A percentile compares a stretch with the other conserved stretches of the same genome.
phyloP scores from a whole-genome alignment of 768 basidiomycete species.

The Paxillus involutus region DNA sequence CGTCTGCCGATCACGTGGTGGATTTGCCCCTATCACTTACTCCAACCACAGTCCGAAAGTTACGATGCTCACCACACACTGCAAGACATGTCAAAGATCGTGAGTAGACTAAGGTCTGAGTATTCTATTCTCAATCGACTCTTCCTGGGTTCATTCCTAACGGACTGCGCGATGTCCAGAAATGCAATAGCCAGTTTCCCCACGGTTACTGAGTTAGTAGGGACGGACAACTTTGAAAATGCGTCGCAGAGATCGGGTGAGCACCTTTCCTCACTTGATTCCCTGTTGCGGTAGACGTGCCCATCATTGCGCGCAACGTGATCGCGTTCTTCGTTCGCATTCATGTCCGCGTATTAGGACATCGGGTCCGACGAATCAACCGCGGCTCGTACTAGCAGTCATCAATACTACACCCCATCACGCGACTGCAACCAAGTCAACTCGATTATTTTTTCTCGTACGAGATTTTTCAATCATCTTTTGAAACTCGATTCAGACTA shows the following conservation, averaged over 20 bases:
- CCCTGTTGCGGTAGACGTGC: background rate
- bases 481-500: constrained; percentile 26
- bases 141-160: constrained; percentile 57
- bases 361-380: no score
- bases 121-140: constrained; percentile 27
- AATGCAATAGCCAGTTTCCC: constrained; percentile 26
- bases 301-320: background rate
- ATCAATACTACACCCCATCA: no score
- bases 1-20: constrained; percentile 21
- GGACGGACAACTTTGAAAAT: background rate
- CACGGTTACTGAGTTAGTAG: background rate
- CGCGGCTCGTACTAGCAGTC: no score
- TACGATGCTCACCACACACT: constrained; percentile 63
- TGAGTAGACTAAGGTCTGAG: constrained; percentile 81
- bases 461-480: background rate
- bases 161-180: constrained; percentile 38
- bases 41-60: constrained; percentile 44
- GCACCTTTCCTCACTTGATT: background rate
- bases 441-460: background rate
- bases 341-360: no score
- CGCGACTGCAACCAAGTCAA: no score
- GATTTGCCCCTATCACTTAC: background rate
- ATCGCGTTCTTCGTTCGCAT: no score
- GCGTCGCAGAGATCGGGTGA: no score
- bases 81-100: constrained; percentile 39